Base-by-base conservation (phyloP, 176 grass and related monocot species). In the Musa beccarii region DNA sequence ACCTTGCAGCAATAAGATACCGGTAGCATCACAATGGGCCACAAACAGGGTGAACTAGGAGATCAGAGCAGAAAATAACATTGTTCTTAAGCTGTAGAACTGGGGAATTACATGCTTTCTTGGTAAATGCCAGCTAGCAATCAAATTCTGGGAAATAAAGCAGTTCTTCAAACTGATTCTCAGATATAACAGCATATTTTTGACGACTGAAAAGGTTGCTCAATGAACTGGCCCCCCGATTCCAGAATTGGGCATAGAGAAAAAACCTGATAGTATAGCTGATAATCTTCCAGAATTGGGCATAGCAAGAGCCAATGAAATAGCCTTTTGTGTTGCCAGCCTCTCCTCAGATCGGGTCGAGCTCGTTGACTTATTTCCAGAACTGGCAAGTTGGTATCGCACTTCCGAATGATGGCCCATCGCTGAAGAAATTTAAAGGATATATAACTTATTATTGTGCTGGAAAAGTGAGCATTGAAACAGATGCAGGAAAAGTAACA, bases 351-450 rank as follows among this genome's bases (percentile, higher is more conserved):
- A 79, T 34, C 75, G 85, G 65, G 81, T 53, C 1, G 64, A 14
- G 52, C 71, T 77, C 55, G 2, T 24, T 75, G 81, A 69, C 84
- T 92, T 94, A 52, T 69, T 13, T 8, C 51, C 56, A 21, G 22
- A 65, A 68, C 70, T 59, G 69, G 79, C 55, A 55, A 70, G 34
- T 79, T 71, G 24, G 77, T 88, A 62, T 87, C 84, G 11, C 88
- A 88, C 85, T 83, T 99, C 79, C 67, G 59, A 77, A 90, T 90
- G 52, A 81, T 21, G 3, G 50, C 59, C 96, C 96, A 99, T 89
- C 96, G 87, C 96, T 99, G 86, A 80, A 86, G 76, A 82, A 12
- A 54, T 77, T 69, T 34, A 79, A 74, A 15, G 53, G 9, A 77
- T 22, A 49, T 75, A 52, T 52, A 62, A 15, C 51, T 2, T 12